Evolutionary conservation across 1,284 basidiomycete species (phyloP).

Genomic region (Puccinia coronata): DNA sequence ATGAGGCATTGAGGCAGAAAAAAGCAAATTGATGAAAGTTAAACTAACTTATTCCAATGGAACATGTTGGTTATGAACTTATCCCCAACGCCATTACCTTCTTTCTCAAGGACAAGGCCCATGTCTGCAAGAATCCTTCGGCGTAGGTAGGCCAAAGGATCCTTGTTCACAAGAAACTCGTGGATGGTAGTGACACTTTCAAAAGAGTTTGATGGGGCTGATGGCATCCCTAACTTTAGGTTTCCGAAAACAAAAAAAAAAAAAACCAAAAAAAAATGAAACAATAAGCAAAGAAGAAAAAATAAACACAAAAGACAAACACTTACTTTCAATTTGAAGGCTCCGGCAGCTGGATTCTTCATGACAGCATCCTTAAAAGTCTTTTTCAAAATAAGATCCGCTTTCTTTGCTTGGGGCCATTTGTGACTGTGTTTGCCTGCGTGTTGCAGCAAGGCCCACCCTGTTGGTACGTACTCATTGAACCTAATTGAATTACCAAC

Average conservation of each 20-base stretch:
- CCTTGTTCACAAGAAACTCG: too few species aligned
- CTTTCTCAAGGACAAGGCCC: not conserved
- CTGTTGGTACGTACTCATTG: too few species aligned
- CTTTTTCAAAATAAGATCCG: not conserved
- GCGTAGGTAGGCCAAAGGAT: not conserved
- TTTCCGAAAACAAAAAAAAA: too few species aligned
- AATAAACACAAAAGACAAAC: too few species aligned
- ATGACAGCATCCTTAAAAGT: not conserved
- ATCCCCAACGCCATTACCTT: not conserved
- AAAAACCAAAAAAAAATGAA: too few species aligned
- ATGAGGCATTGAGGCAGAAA: not conserved
- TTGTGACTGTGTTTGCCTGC: not conserved
- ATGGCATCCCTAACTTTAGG: too few species aligned
- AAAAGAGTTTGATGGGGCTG: too few species aligned
- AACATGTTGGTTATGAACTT: not conserved
- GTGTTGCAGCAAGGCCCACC: too few species aligned
- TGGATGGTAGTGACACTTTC: too few species aligned
- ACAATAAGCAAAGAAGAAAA: too few species aligned
- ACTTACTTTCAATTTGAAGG: not conserved
- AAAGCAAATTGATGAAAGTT: too few species aligned
- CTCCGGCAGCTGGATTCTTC: not conserved
- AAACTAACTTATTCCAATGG: conserved; percentile 9
- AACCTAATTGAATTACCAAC: too few species aligned
- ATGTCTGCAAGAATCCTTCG: not conserved
- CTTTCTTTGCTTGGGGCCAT: not conserved